Evolutionary conservation across 768 basidiomycete genomes (phyloP), one percentile per base, ranked within the genome.

Genomic region (Tephrocybe sp.): DNA sequence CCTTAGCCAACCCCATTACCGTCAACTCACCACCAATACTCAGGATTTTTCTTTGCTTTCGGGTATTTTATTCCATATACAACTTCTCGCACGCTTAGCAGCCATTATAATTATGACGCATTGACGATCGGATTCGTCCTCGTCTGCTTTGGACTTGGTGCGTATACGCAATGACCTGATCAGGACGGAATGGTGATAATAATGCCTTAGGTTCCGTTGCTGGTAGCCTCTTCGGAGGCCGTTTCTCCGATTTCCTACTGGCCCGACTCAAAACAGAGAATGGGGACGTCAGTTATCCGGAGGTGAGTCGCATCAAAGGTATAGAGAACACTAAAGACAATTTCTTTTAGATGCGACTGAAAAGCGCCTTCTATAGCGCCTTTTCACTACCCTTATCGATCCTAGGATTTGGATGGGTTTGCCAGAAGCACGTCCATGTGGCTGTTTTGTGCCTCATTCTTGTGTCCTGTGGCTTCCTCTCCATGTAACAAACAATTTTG

Each of bases 321-420:
- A n/a, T 2, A 26, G 7, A 7, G 26, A 26, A 26, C 26, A 26
- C 26, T 26, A 3, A 26, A 26, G 4, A n/a, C n/a, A n/a, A 16
- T 30, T 32, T 5, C 13, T 32, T 30, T 43, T 57, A 89, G 87
- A 88, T 89, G 82, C 82, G 90, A 5, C 65, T 92, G 16, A 72
- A 78, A 61, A 85, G 85, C 58, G 82, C 83, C 0, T 71, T 77
- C 23, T 56, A 74, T 13, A 82, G 79, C 9, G 75, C 90, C 64
- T 60, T 80, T 11, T 58, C 86, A 50, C 68, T 84, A 14, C 85
- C 92, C 5, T 75, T 75, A 0, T 76, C 76, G 11, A 75, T 86
- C 30, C 55, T 89, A 34, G 83, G 75, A 0, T 89, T 89, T 61
- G 92, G 79, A 4, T 95, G 92, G 93, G 74, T 85, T 5, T 81